phyloP scores from a whole-genome alignment of 495 filamentous ascomycete genomes.

The Darksidea phi region DNA sequence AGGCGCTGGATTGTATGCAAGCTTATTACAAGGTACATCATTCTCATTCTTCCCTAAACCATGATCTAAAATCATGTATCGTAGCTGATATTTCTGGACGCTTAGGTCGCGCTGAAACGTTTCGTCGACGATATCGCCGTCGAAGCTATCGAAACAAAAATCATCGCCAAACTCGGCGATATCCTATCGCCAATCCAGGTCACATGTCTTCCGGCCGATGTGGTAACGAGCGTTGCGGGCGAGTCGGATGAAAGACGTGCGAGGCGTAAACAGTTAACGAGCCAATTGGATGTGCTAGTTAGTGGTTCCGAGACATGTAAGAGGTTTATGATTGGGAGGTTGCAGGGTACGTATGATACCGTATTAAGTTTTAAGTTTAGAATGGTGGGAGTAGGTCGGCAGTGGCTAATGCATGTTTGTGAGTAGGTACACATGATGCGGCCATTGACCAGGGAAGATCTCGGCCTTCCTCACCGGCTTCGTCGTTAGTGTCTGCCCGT shows the following conservation, averaged over 20 bases:
- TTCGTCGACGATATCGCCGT: conserved; percentile 61
- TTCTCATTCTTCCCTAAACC: conserved; percentile 34
- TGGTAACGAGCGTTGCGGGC: conserved; percentile 53
- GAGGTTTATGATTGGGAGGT: conserved; percentile 41
- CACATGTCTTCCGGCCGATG: conserved; percentile 47
- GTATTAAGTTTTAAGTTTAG: neutral
- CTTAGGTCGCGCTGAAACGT: conserved; percentile 58
- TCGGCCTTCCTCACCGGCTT: neutral
- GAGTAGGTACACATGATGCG: conserved; percentile 1
- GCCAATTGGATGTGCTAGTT: conserved; percentile 52
- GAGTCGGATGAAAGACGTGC: conserved; percentile 53
- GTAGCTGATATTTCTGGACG: conserved; percentile 18
- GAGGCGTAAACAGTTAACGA: conserved; percentile 52
- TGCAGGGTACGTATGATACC: conserved; percentile 21
- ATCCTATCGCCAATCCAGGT: conserved; percentile 39
- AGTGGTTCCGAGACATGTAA: conserved; percentile 54
- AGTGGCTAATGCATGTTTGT: conserved; percentile 3
- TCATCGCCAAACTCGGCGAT: conserved; percentile 17
- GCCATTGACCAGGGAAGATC: neutral
- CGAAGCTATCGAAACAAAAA: conserved; percentile 14
- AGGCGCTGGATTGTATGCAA: conserved; percentile 34
- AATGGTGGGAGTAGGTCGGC: conserved; percentile 2
- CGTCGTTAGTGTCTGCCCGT: conserved; percentile 4
- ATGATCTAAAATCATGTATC: neutral
- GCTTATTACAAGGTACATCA: conserved; percentile 38